Percentiles rank a stretch among this genome's conserved stretches.
These are phyloP conservation scores for Lactifluus piperatus DNA, from an alignment of 768 basidiomycete species.

Conservation along the genomic window DNA sequence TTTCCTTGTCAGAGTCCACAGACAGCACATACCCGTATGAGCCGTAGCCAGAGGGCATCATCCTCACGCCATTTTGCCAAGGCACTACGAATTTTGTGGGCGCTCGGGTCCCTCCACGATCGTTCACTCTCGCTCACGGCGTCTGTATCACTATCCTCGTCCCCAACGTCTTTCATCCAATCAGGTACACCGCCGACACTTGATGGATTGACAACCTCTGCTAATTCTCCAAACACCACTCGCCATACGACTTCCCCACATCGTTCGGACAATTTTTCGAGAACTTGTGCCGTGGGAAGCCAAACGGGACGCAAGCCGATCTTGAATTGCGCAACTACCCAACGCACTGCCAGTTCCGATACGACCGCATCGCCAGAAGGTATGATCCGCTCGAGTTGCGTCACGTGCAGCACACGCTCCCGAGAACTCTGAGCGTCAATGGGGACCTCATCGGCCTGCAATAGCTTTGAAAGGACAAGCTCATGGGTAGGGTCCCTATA, in stretches of 20 bases:
- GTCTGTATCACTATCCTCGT: conserved; percentile 23
- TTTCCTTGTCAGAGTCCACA: not conserved
- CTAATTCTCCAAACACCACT: conserved; percentile 56
- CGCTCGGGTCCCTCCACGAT: conserved; percentile 68
- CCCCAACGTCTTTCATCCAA: conserved; percentile 21
- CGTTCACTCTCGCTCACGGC: conserved; percentile 57
- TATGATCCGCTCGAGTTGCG: conserved; percentile 56
- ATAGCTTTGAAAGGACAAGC: conserved; percentile 54
- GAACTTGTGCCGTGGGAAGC: conserved; percentile 65
- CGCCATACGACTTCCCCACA: conserved; percentile 69
- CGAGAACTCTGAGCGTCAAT: conserved; percentile 74
- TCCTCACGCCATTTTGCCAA: conserved; percentile 41
- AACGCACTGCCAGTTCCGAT: conserved; percentile 57
- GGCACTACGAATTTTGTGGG: conserved; percentile 46
- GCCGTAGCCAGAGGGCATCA: conserved; percentile 25
- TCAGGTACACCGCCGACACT: conserved; percentile 21
- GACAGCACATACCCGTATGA: conserved; percentile 28
- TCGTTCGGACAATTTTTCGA: conserved; percentile 43
- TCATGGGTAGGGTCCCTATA: conserved; percentile 33
- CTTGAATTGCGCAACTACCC: conserved; percentile 84
- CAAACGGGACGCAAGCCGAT: conserved; percentile 89
- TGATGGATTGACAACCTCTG: conserved; percentile 24
- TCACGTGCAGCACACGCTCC: conserved; percentile 75
- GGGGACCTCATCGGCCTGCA: conserved; percentile 75
- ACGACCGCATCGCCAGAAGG: conserved; percentile 45